Evolutionary conservation across 768 basidiomycete species (phyloP).

Genomic region (Fomitopsis serialis): DNA sequence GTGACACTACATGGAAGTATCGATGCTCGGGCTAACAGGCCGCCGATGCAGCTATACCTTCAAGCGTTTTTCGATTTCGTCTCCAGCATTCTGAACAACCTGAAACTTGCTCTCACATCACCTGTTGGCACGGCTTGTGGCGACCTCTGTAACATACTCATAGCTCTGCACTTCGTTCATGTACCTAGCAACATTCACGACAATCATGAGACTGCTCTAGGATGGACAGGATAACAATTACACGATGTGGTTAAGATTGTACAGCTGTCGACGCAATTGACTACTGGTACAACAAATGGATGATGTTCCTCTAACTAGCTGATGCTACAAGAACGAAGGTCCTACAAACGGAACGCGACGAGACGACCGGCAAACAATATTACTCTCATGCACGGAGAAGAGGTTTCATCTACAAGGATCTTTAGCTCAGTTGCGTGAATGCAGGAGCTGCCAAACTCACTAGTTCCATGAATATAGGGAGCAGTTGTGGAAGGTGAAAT

Average conservation of each 20-base stretch:
- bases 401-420: conserved; percentile 30
- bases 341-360: not conserved
- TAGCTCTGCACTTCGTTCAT: not conserved
- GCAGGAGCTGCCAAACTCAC: conserved; percentile 39
- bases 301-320: not conserved
- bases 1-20: conserved; percentile 3
- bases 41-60: conserved; percentile 58
- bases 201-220: not conserved
- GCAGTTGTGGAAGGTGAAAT: conserved; percentile 67
- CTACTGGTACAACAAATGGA: conserved; percentile 3
- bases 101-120: not conserved
- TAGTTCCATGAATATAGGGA: conserved; percentile 91
- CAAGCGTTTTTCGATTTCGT: conserved; percentile 68
- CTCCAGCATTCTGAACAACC: conserved; percentile 39
- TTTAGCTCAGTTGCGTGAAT: not conserved
- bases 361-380: not conserved
- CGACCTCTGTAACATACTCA: not conserved
- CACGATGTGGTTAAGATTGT: not conserved
- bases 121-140: not conserved
- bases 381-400: conserved; percentile 29
- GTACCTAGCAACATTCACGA: not conserved
- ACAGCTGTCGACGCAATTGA: not conserved
- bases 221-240: not conserved
- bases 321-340: not conserved
- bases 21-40: not conserved